These are phyloP conservation scores for Cyclotella kingstonii DNA, from an alignment of 108 stramenopile species.

Conservation along the genomic window DNA sequence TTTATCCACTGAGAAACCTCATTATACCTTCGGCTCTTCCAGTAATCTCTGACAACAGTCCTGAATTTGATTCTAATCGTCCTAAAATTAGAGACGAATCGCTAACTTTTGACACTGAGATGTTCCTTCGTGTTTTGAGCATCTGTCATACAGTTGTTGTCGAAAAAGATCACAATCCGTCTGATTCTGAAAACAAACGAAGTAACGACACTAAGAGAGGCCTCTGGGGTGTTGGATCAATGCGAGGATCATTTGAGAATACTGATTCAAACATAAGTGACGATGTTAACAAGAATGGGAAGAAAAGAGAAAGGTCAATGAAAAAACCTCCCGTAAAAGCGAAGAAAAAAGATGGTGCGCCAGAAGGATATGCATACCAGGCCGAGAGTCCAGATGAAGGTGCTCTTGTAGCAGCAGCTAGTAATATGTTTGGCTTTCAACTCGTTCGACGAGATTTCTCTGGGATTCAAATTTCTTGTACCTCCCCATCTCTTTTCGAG, in stretches of 20 bases:
- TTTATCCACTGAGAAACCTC: constrained; percentile 57
- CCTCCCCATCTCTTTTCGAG: constrained; percentile 65
- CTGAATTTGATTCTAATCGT: no score
- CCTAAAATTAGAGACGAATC: constrained; percentile 8
- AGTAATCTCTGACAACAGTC: no score
- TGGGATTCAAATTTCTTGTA: constrained; percentile 60
- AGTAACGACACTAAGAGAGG: constrained; percentile 7
- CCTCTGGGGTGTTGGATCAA: background rate
- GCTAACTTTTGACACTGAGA: constrained; percentile 82
- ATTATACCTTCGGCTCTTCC: no score
- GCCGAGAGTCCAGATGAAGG: constrained; percentile 93
- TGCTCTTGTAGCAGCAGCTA: constrained; percentile 82
- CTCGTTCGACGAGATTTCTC: constrained; percentile 72
- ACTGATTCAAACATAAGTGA: background rate
- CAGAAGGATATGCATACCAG: constrained; percentile 77
- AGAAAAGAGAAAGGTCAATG: constrained; percentile 12
- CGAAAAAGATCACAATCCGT: constrained; percentile 72
- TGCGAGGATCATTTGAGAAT: no score
- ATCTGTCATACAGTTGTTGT: constrained; percentile 92
- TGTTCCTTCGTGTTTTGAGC: constrained; percentile 88
- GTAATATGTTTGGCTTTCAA: constrained; percentile 76
- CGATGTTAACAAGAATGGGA: constrained; percentile 1
- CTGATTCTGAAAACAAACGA: constrained; percentile 3
- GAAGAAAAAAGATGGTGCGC: constrained; percentile 75
- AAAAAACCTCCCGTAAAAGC: no score